Percentiles rank a stretch among this genome's conserved stretches.
These are phyloP conservation scores for Avicennia marina DNA, from an alignment of 257 asterid genomes.

Conservation along the genomic window DNA sequence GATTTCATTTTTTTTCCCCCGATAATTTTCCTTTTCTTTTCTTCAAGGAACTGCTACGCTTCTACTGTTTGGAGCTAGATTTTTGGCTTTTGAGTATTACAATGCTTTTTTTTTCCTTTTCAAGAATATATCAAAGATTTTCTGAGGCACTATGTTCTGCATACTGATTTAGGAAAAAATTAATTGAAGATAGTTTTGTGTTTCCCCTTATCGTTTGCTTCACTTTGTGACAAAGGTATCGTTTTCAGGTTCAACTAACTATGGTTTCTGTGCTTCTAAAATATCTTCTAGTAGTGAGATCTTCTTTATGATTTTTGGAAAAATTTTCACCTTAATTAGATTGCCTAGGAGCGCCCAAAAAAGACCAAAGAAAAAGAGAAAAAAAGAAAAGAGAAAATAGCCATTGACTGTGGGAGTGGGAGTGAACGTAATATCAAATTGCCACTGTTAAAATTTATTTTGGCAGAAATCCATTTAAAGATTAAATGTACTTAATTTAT, in stretches of 20 bases:
- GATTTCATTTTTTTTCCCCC: too few relatives aligned
- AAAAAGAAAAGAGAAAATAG: not conserved
- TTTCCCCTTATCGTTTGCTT: conserved; percentile 55
- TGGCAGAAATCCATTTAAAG: not conserved
- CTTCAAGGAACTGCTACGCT: too few relatives aligned
- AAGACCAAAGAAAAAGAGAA: not conserved
- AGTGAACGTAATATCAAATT: conserved; percentile 6
- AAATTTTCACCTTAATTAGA: conserved; percentile 12
- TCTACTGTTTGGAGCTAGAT: too few relatives aligned
- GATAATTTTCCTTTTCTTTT: too few relatives aligned
- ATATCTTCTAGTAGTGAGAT: not conserved
- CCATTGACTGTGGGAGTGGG: not conserved
- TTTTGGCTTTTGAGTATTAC: too few relatives aligned
- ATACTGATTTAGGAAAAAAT: conserved; percentile 20
- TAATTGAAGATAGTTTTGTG: conserved; percentile 28
- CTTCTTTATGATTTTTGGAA: conserved; percentile 12
- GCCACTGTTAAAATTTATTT: not conserved
- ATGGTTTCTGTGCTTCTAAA: conserved; percentile 17
- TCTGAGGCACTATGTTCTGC: too few relatives aligned
- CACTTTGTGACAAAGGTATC: conserved; percentile 37
- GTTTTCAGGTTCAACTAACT: conserved; percentile 30
- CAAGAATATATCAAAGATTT: too few relatives aligned
- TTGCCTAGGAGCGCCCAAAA: too few relatives aligned
- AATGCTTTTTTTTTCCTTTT: too few relatives aligned
- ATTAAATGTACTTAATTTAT: not conserved